Percentiles rank a stretch among this genome's conserved stretches.
Conservation (phyloP, 306 rosid genomes). For the Cicer bijugum region DNA sequence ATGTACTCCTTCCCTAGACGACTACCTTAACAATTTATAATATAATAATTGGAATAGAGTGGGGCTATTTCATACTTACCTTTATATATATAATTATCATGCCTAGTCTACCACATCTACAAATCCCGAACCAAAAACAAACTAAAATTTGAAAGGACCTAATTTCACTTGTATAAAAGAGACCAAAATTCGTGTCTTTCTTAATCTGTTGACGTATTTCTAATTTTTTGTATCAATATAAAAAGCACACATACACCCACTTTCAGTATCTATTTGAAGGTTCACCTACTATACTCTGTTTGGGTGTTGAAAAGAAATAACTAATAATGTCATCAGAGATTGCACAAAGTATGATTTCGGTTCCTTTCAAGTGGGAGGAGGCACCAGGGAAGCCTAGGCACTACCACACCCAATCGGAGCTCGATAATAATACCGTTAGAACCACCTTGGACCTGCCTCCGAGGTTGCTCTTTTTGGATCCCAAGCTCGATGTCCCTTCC, state of each 20-base stretch:
- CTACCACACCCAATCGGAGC: constrained; percentile 44
- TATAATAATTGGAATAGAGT: not conserved
- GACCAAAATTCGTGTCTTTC: constrained; percentile 51
- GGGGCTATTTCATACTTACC: not conserved
- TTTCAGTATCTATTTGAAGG: not conserved
- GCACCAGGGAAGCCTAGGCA: constrained; percentile 86
- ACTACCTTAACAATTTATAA: not conserved
- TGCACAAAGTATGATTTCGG: constrained; percentile 51
- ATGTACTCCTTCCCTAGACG: not conserved
- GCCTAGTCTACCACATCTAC: not conserved
- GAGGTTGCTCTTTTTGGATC: constrained; percentile 54
- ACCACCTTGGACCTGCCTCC: constrained; percentile 81
- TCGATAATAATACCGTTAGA: not conserved
- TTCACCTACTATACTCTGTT: too few species aligned
- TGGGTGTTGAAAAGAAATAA: not conserved
- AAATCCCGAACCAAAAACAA: constrained; percentile 40
- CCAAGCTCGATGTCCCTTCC: constrained; percentile 53
- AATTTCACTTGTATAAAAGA: not conserved
- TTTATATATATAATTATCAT: not conserved
- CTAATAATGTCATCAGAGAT: constrained; percentile 42
- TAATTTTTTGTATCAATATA: constrained; percentile 19
- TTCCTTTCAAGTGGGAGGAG: constrained; percentile 95
- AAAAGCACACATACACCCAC: not conserved
- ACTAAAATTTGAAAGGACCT: constrained; percentile 24
- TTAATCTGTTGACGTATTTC: constrained; percentile 14